Percentiles rank a stretch among this genome's conserved stretches.
Evolutionary conservation across 148 eudicot species (phyloP).

Genomic region (Cornus florida): DNA sequence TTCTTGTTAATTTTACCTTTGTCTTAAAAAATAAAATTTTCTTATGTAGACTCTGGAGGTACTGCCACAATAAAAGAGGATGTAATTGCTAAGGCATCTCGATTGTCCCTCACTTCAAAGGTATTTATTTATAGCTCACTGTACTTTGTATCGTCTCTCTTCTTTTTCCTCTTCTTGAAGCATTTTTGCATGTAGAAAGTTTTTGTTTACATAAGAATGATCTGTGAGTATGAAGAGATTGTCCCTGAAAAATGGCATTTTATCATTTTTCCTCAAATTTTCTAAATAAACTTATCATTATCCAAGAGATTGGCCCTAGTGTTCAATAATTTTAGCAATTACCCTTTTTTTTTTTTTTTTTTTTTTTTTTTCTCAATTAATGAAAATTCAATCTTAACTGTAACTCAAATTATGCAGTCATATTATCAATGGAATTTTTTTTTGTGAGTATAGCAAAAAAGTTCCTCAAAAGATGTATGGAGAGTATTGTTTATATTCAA

Average conservation of each 20-base stretch:
- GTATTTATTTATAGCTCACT: constrained; percentile 24
- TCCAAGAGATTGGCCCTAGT: no score
- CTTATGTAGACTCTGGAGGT: constrained; percentile 53
- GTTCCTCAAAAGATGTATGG: background rate
- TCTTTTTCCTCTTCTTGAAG: constrained; percentile 3
- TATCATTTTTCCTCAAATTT: no score
- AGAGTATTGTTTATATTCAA: background rate
- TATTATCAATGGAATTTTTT: background rate
- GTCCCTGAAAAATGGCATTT: no score
- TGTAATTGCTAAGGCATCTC: constrained; percentile 72
- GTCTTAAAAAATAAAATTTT: constrained; percentile 12
- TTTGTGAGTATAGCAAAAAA: background rate
- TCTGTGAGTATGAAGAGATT: no score
- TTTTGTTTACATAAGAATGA: no score
- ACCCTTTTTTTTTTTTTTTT: no score
- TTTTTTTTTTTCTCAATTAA: no score
- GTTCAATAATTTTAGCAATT: no score
- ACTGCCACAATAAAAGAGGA: constrained; percentile 65
- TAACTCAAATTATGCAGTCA: no score
- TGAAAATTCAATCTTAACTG: no score
- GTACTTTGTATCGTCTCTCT: background rate
- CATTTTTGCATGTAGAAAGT: no score
- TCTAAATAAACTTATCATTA: no score
- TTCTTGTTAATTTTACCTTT: background rate
- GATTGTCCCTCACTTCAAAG: constrained; percentile 81